phyloP scores from a whole-genome alignment of 192 early-diverging fungal genomes.

The Borealophlyctis nickersoniae region DNA sequence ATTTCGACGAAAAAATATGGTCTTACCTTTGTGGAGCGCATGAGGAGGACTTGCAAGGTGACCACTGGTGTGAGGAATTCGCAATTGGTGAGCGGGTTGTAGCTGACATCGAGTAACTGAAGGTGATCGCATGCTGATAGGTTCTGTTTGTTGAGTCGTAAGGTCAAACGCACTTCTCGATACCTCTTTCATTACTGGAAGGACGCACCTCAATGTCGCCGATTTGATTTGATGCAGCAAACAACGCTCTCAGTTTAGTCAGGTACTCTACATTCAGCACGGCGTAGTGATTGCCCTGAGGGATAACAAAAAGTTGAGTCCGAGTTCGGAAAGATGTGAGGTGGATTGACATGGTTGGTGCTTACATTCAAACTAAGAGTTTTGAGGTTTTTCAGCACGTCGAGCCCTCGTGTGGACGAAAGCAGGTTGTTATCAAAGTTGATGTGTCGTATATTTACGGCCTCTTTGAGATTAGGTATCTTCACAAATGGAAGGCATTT shows the following conservation, averaged over 20 bases:
- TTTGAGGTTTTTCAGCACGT: constrained; percentile 21
- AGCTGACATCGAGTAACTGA: constrained; percentile 10
- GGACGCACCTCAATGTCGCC: constrained; percentile 10
- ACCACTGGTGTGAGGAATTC: not conserved
- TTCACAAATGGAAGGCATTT: no score
- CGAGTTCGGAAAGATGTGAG: not conserved
- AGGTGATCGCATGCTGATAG: not conserved
- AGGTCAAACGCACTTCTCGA: not conserved
- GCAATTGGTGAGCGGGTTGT: constrained; percentile 7
- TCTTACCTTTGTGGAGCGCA: constrained; percentile 14
- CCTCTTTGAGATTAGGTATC: constrained; percentile 21
- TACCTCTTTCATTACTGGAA: not conserved
- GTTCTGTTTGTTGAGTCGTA: not conserved
- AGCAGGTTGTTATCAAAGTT: constrained; percentile 24
- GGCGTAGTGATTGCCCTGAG: constrained; percentile 18
- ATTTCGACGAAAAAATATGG: no score
- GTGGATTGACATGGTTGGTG: not conserved
- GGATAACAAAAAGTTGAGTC: not conserved
- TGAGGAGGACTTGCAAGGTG: constrained; percentile 4
- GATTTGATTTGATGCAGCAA: constrained; percentile 20
- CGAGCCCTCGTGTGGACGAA: constrained; percentile 9
- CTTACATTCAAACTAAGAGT: constrained; percentile 22
- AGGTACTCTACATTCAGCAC: constrained; percentile 15
- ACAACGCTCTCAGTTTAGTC: constrained; percentile 10
- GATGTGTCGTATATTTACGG: constrained; percentile 18